phyloP scores from a whole-genome alignment of 2,329 filamentous ascomycete species.

The Diaporthe citrichinensis region DNA sequence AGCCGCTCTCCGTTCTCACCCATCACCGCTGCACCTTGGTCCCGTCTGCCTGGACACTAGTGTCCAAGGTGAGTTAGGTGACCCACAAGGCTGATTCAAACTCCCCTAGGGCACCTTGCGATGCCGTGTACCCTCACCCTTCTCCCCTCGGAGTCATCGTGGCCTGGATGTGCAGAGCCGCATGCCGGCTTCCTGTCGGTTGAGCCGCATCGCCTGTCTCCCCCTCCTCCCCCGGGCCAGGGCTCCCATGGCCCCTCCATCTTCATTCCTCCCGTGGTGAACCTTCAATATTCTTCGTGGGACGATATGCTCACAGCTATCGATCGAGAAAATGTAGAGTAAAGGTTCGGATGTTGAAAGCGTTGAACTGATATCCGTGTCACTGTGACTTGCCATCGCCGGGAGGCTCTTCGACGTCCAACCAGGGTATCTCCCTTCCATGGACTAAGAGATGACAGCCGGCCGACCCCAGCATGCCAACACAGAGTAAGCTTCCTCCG shows the following conservation, averaged over 20 bases:
- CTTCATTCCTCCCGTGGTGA: background rate
- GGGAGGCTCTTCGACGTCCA: background rate
- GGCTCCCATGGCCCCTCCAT: background rate
- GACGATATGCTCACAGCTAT: background rate
- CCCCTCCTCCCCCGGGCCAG: background rate
- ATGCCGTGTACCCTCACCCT: background rate
- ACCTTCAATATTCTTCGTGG: background rate
- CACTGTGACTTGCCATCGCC: background rate
- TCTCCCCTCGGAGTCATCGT: conserved; percentile 14
- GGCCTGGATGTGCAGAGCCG: background rate
- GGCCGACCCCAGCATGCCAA: background rate
- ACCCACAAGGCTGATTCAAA: conserved; percentile 33
- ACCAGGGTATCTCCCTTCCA: no score
- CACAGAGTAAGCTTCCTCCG: background rate
- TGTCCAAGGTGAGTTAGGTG: background rate
- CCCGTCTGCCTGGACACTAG: conserved; percentile 31
- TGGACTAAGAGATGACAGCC: background rate
- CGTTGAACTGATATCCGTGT: background rate
- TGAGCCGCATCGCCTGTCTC: conserved; percentile 16
- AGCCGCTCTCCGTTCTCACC: background rate
- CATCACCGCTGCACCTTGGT: background rate
- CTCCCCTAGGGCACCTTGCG: background rate
- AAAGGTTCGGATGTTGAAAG: background rate
- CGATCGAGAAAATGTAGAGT: background rate
- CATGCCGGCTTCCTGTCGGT: background rate